Percentiles rank a stretch among this genome's conserved stretches.
Evolutionary conservation across 176 grass and related monocot species (phyloP).

Genomic region (Alopecurus myosuroides): DNA sequence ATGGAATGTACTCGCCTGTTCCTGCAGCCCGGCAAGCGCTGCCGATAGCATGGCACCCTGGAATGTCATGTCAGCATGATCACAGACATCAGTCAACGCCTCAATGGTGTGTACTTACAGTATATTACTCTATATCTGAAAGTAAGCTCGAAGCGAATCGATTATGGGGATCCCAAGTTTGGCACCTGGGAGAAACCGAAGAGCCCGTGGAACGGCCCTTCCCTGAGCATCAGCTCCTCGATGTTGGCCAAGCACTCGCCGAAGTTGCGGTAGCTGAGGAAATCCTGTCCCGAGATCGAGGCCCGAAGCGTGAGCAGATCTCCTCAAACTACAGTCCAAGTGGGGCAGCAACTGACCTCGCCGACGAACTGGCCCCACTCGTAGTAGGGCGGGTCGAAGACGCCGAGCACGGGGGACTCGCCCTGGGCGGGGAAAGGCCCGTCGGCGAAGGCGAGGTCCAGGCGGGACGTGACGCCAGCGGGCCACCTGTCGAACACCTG

Average conservation of each 20-base stretch:
- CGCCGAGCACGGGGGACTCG: slow-evolving; percentile 53
- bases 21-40: slow-evolving; percentile 64
- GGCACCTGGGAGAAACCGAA: slow-evolving; percentile 83
- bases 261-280: slow-evolving; percentile 51
- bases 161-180: not conserved
- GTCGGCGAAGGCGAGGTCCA: slow-evolving; percentile 87
- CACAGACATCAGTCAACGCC: not conserved
- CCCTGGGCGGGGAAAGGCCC: slow-evolving; percentile 65
- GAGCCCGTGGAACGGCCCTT: slow-evolving; percentile 75
- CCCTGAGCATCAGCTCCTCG: slow-evolving; percentile 74
- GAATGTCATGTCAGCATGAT: not conserved
- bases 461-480: slow-evolving; percentile 51
- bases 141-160: not conserved
- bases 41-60: slow-evolving; percentile 4
- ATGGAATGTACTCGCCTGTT: slow-evolving; percentile 21
- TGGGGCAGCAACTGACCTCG: slow-evolving; percentile 26
- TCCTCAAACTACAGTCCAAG: no score
- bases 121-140: not conserved
- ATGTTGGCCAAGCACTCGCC: slow-evolving; percentile 55
- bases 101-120: no score
- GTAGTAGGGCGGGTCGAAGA: slow-evolving; percentile 76
- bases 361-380: slow-evolving; percentile 73
- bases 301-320: not conserved
- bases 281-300: slow-evolving; percentile 29
- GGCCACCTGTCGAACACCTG: slow-evolving; percentile 81